Evolutionary conservation across 345 rosid species (phyloP).

Genomic region (Lumnitzera racemosa): DNA sequence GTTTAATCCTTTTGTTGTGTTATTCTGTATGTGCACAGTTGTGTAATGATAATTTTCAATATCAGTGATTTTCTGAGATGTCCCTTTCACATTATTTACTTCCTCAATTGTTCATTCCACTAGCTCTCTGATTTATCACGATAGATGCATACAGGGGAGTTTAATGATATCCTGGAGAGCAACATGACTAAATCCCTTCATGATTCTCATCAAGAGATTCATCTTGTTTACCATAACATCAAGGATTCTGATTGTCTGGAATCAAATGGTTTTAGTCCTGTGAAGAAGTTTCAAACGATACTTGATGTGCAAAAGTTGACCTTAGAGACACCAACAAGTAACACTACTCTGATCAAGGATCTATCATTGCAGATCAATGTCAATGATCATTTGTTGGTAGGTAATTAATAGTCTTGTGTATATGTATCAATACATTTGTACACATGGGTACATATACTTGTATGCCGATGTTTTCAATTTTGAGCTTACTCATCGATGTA

Average conservation of each 20-base stretch:
- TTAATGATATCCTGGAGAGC: slow-evolving; percentile 70
- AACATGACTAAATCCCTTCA: slow-evolving; percentile 34
- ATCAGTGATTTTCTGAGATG: no score
- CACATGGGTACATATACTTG: not conserved
- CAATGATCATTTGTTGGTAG: slow-evolving; percentile 74
- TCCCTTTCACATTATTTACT: not conserved
- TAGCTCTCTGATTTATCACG: not conserved
- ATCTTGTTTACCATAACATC: slow-evolving; percentile 34
- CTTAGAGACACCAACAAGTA: slow-evolving; percentile 68
- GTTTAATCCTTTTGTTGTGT: no score
- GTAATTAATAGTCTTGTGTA: slow-evolving; percentile 6
- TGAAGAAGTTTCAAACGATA: slow-evolving; percentile 27
- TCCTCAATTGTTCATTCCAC: not conserved
- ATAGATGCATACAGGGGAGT: slow-evolving; percentile 65
- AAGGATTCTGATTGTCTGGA: slow-evolving; percentile 26
- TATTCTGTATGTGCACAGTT: no score
- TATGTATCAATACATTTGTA: slow-evolving; percentile 7
- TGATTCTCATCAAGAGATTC: slow-evolving; percentile 40
- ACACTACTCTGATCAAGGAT: slow-evolving; percentile 59
- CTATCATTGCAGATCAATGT: slow-evolving; percentile 45
- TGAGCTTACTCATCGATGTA: slow-evolving; percentile 10
- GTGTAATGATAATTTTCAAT: no score
- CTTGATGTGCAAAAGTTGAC: slow-evolving; percentile 62
- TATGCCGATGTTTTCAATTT: no score
- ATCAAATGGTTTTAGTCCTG: slow-evolving; percentile 43